Percentiles rank a stretch among this genome's conserved stretches.
These are phyloP conservation scores for Suillus hirtellus DNA, from an alignment of 768 basidiomycete species.

Conservation along the genomic window DNA sequence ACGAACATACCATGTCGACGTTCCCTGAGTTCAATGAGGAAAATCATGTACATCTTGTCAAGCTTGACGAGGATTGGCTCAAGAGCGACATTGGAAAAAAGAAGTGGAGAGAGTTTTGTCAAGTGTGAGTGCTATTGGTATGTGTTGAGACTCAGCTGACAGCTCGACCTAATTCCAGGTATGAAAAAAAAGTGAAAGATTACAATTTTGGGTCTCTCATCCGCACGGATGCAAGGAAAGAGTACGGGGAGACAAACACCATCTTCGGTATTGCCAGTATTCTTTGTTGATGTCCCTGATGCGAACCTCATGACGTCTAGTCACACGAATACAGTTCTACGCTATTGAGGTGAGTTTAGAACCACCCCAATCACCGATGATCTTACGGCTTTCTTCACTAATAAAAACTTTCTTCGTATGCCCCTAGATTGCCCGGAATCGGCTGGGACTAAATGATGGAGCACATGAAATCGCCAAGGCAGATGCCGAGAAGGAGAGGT, in stretches of 20 bases:
- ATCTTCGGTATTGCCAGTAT: slow-evolving; percentile 70
- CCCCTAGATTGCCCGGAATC: slow-evolving; percentile 84
- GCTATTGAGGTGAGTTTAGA: slow-evolving; percentile 70
- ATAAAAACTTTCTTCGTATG: slow-evolving; percentile 2
- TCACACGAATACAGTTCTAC: slow-evolving; percentile 66
- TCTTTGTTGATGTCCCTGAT: slow-evolving; percentile 12
- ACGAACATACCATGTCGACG: slow-evolving; percentile 63
- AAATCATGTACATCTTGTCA: slow-evolving; percentile 46
- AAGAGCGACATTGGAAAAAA: slow-evolving; percentile 88
- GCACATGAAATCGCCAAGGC: slow-evolving; percentile 80
- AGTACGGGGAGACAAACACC: slow-evolving; percentile 90
- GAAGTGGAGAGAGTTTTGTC: slow-evolving; percentile 65
- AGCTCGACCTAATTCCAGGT: slow-evolving; percentile 45
- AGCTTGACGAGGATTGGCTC: slow-evolving; percentile 89
- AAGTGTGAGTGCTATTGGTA: background rate
- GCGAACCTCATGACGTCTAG: slow-evolving; percentile 15
- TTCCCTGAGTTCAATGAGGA: slow-evolving; percentile 79
- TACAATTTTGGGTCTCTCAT: slow-evolving; percentile 97
- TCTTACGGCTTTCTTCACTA: background rate
- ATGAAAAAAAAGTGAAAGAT: slow-evolving; percentile 88
- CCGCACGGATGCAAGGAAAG: slow-evolving; percentile 71
- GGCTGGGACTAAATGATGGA: slow-evolving; percentile 84
- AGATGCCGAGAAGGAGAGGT: slow-evolving; percentile 55
- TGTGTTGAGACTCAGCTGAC: background rate
- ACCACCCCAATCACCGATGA: slow-evolving; percentile 16